Evolutionary conservation across 257 asterid genomes (phyloP), one percentile per base, ranked within the genome.

Genomic region (Rauvolfia tetraphylla): DNA sequence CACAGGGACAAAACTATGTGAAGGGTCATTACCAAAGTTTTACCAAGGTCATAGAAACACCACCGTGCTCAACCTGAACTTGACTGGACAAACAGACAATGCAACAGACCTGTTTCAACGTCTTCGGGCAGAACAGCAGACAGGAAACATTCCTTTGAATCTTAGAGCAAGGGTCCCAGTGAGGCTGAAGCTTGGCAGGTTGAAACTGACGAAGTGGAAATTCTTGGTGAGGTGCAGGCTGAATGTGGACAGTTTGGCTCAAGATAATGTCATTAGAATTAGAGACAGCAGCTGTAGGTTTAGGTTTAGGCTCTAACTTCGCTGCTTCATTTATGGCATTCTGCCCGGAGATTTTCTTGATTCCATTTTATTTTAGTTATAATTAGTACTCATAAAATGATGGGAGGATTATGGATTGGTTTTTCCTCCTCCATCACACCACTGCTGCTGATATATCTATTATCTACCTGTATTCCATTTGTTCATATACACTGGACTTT

Each of bases 1-100:
- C 34, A 77, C 83, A 2, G 96, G 91, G 23, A 86, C 85, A 0
- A 75, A 83, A 22, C 93, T 95, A 0, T 86, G 97, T 42, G 91
- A 91, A 77, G 99, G 99, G 4, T 86, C 97, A 8, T 68, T 95
- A 84, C 98, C 98, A 0, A 85, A 72, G 81, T 95, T 95, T 25
- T 95, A 93, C 78, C 99, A 95, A 79, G 99, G 98, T 29, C 99
- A 95, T 87, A 87, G 92, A 51, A 93, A 93, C 85, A 89, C 97
- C 34, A 95, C 98, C 5, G 18, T 75, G 75, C 85, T 95, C 41
- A 81, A 83, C 81, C 72, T 95, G 38, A 46, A 6, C 4, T 85
- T 95, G 83, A 75, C 88, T 20, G 99, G 99, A 38, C 92, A 90
- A 68, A 90, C 93, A 13, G 74, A 38, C 68, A 87, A 95, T 33